Evolutionary conservation across 805 yeast genomes (phyloP).

Genomic region (Kurtzmaniella cleridarum): DNA sequence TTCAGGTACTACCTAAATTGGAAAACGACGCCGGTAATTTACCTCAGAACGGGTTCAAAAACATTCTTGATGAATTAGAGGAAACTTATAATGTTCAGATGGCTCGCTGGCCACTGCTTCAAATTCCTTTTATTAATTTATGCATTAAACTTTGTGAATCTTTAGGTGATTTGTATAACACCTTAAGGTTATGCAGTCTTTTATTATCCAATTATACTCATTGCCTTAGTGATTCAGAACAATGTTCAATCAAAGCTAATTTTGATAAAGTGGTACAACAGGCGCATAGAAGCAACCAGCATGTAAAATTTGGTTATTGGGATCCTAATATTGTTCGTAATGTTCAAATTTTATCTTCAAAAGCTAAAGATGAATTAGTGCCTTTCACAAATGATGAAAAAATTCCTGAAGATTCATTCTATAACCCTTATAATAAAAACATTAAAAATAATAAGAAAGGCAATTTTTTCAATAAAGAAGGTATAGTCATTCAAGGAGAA

Average conservation of each 20-base stretch:
- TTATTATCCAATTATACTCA: conserved; percentile 52
- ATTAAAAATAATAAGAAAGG: not conserved
- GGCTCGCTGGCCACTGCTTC: conserved; percentile 28
- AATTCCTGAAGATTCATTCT: conserved; percentile 14
- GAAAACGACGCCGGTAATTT: conserved; percentile 6
- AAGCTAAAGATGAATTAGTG: conserved; percentile 33
- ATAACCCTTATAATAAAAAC: conserved; percentile 47
- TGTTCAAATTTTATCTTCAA: conserved; percentile 27
- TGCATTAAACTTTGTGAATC: conserved; percentile 51
- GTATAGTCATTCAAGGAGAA: conserved; percentile 40
- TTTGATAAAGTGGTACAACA: conserved; percentile 17
- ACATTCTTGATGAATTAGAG: conserved; percentile 4
- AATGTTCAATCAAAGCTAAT: conserved; percentile 35
- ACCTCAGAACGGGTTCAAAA: conserved; percentile 7
- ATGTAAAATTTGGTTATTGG: conserved; percentile 50
- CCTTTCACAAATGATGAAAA: conserved; percentile 26
- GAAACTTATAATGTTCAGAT: conserved; percentile 6
- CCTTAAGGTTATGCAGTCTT: conserved; percentile 44
- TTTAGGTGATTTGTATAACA: conserved; percentile 36
- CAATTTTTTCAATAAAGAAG: conserved; percentile 44
- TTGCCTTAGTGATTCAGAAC: conserved; percentile 55
- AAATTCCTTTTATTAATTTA: conserved; percentile 48
- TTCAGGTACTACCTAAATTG: conserved; percentile 41
- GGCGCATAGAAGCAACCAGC: conserved; percentile 18
- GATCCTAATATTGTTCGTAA: conserved; percentile 63